phyloP scores from a whole-genome alignment of 768 basidiomycete genomes.

The Boletellus ananas region DNA sequence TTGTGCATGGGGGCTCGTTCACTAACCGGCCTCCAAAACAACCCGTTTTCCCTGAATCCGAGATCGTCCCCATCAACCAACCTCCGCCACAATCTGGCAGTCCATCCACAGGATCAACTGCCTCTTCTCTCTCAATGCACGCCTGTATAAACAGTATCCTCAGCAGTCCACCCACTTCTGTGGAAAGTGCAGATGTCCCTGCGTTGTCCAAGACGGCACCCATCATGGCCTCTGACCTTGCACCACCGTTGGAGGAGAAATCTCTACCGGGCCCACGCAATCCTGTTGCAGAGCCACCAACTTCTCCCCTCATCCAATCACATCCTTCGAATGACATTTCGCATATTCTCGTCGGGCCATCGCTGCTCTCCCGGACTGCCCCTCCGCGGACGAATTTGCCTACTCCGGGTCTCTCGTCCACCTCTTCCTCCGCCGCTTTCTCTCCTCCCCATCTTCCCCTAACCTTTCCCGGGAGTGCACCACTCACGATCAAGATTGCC shows the following conservation, averaged over 20 bases:
- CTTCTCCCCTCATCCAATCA: slow-evolving; percentile 26
- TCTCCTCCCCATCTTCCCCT: slow-evolving; percentile 24
- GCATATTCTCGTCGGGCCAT: slow-evolving; percentile 38
- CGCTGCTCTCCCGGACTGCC: slow-evolving; percentile 64
- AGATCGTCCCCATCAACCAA: slow-evolving; percentile 3
- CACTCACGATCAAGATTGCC: slow-evolving; percentile 86
- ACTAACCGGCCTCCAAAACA: slow-evolving; percentile 25
- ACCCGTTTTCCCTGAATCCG: slow-evolving; percentile 3
- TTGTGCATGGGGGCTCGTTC: slow-evolving; percentile 7
- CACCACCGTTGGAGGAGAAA: slow-evolving; percentile 1
- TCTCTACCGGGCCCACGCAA: neutral
- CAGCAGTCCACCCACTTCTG: slow-evolving; percentile 58
- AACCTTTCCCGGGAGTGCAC: slow-evolving; percentile 26
- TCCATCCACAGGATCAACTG: slow-evolving; percentile 27
- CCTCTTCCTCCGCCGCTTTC: slow-evolving; percentile 19
- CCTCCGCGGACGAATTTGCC: slow-evolving; percentile 30
- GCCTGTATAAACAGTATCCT: slow-evolving; percentile 30
- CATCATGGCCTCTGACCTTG: slow-evolving; percentile 15
- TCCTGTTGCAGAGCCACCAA: slow-evolving; percentile 1
- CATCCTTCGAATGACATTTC: slow-evolving; percentile 14
- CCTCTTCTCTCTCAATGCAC: slow-evolving; percentile 47
- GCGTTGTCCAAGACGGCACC: slow-evolving; percentile 33
- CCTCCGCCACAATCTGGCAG: slow-evolving; percentile 34
- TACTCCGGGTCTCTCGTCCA: slow-evolving; percentile 18
- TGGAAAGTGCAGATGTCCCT: slow-evolving; percentile 36